These are phyloP conservation scores for Leptographium galeiforme DNA, from an alignment of 2,329 filamentous ascomycete genomes.

Conservation along the genomic window DNA sequence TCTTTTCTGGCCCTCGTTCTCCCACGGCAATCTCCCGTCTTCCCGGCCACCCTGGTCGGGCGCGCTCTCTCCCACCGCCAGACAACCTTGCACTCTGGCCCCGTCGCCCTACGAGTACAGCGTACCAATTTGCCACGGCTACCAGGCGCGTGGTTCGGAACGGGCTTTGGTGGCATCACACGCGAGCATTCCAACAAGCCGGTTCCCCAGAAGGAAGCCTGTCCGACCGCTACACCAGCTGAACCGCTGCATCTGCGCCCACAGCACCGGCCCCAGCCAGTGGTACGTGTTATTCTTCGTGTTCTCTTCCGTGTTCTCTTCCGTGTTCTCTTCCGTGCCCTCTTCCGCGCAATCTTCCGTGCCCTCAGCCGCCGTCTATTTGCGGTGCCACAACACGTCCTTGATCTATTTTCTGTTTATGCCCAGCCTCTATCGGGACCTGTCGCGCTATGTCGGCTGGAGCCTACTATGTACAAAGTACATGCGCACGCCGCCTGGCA, in stretches of 20 bases:
- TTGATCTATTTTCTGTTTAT: neutral
- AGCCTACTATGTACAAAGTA: neutral
- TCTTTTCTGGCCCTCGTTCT: neutral
- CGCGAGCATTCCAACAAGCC: slow-evolving; percentile 2
- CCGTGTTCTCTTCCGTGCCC: neutral
- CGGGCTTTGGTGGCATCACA: neutral
- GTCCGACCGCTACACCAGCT: slow-evolving; percentile 1
- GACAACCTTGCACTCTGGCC: neutral
- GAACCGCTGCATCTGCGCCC: neutral
- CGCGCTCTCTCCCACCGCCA: neutral
- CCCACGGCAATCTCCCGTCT: neutral
- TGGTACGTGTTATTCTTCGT: neutral
- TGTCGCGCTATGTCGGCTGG: neutral
- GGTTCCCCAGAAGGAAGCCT: neutral
- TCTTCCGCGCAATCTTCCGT: neutral
- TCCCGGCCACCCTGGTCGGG: neutral
- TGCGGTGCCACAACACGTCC: neutral
- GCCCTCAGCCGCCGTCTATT: neutral
- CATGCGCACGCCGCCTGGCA: neutral
- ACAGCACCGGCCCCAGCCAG: neutral
- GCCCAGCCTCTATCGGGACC: neutral
- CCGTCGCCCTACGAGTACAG: neutral
- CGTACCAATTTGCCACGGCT: neutral
- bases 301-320: neutral
- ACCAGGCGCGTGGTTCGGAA: neutral